These are phyloP conservation scores for Aspergillus pseudoviridinutans DNA, from an alignment of 2,329 filamentous ascomycete species.

Conservation along the genomic window DNA sequence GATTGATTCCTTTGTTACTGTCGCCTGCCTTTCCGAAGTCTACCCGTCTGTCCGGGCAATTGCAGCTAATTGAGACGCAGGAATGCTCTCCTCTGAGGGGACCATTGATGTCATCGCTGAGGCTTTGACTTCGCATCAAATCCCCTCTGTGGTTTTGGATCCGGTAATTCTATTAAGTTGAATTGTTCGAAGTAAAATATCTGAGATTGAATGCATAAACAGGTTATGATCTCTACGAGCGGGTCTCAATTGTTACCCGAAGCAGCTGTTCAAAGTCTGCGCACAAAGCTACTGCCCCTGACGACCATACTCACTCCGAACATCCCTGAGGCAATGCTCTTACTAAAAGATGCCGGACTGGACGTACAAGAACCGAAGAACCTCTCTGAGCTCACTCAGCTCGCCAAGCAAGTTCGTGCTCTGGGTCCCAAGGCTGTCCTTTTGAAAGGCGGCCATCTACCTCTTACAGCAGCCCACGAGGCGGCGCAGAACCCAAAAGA, in stretches of 20 bases:
- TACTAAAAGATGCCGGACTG: slow-evolving; percentile 40
- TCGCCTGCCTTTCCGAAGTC: not conserved
- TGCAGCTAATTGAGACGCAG: slow-evolving; percentile 40
- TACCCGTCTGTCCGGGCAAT: not conserved
- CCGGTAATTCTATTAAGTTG: slow-evolving; percentile 51
- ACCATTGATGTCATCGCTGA: slow-evolving; percentile 67
- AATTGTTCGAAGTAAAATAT: not conserved
- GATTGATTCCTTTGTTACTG: not conserved
- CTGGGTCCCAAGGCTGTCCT: slow-evolving; percentile 78
- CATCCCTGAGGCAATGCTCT: slow-evolving; percentile 45
- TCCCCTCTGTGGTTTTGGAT: slow-evolving; percentile 64
- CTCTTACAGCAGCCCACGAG: slow-evolving; percentile 62
- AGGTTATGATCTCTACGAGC: slow-evolving; percentile 77
- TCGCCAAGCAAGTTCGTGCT: slow-evolving; percentile 62
- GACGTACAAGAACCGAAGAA: slow-evolving; percentile 47
- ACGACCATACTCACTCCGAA: slow-evolving; percentile 47
- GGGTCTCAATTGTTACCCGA: slow-evolving; percentile 45
- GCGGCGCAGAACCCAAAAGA: slow-evolving; percentile 58
- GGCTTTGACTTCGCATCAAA: slow-evolving; percentile 55
- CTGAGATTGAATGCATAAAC: slow-evolving; percentile 13
- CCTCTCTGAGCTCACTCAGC: slow-evolving; percentile 62
- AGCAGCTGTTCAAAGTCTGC: slow-evolving; percentile 39
- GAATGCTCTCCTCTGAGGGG: slow-evolving; percentile 74
- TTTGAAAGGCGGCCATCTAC: slow-evolving; percentile 87
- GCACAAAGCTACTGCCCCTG: slow-evolving; percentile 39